Evolutionary conservation across 805 yeast species (phyloP).

Genomic region (Lipomyces starkeyi): DNA sequence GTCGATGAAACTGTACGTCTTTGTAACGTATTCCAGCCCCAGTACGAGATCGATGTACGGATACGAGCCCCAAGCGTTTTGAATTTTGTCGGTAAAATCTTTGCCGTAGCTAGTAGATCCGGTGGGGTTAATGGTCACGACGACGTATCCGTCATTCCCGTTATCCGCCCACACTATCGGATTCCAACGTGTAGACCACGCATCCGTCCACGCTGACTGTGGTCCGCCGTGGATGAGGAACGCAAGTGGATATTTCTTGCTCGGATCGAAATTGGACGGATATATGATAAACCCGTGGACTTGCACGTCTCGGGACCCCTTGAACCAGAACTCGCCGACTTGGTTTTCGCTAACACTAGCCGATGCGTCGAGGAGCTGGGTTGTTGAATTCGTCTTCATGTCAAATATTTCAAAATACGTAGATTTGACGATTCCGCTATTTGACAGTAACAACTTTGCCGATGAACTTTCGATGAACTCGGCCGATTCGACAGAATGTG

Average conservation of each 20-base stretch:
- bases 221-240: conserved; percentile 44
- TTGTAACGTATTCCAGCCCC: conserved; percentile 37
- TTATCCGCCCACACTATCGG: conserved; percentile 42
- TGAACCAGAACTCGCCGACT: conserved; percentile 41
- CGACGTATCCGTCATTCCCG: conserved; percentile 39
- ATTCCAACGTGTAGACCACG: conserved; percentile 43
- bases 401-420: conserved; percentile 32
- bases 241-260: conserved; percentile 40
- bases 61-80: conserved; percentile 41
- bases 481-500: conserved; percentile 28
- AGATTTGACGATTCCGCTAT: conserved; percentile 29
- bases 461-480: conserved; percentile 22
- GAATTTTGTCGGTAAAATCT: conserved; percentile 39
- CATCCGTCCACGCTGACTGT: conserved; percentile 41
- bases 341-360: conserved; percentile 20
- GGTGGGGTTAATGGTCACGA: conserved; percentile 41
- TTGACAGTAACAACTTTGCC: conserved; percentile 21
- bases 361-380: conserved; percentile 27
- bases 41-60: conserved; percentile 42
- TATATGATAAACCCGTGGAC: conserved; percentile 40
- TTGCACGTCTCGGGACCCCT: conserved; percentile 36
- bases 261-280: conserved; percentile 36
- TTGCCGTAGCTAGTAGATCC: conserved; percentile 44
- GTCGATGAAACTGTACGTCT: conserved; percentile 36
- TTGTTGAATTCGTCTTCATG: conserved; percentile 11